A percentile compares a stretch with the other conserved stretches of the same genome.
Conservation (phyloP, 179 eudicot genomes). For the Nepenthes alata region DNA sequence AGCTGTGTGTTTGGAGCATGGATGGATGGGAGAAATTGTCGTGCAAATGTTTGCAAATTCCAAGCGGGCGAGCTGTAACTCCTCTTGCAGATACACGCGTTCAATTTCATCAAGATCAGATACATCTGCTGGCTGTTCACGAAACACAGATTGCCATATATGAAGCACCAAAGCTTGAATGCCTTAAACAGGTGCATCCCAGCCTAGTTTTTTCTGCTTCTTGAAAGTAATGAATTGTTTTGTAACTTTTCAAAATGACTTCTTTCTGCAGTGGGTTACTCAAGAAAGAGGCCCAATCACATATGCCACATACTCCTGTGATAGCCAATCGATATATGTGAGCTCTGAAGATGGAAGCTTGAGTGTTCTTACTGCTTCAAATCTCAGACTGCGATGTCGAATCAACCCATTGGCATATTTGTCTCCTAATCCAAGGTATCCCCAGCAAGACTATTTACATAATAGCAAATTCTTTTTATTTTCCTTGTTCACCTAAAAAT, state of each 20-base stretch:
- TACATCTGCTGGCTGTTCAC: slow-evolving; percentile 61
- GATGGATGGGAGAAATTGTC: slow-evolving; percentile 79
- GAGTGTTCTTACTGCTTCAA: slow-evolving; percentile 58
- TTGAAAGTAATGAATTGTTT: no score
- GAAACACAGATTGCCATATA: slow-evolving; percentile 83
- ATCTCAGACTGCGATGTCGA: slow-evolving; percentile 61
- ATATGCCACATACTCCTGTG: slow-evolving; percentile 78
- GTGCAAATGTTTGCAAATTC: slow-evolving; percentile 48
- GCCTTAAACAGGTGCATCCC: slow-evolving; percentile 58
- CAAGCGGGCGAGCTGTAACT: slow-evolving; percentile 42
- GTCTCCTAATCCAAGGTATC: slow-evolving; percentile 59
- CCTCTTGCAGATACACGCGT: slow-evolving; percentile 67
- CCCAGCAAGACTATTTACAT: neutral
- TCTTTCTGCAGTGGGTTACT: slow-evolving; percentile 53
- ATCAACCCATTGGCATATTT: slow-evolving; percentile 56
- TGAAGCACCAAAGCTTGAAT: slow-evolving; percentile 70
- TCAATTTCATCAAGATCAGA: slow-evolving; percentile 85
- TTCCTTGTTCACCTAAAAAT: neutral
- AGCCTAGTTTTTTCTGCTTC: no score
- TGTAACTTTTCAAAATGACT: neutral
- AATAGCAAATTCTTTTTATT: neutral
- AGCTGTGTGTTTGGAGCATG: slow-evolving; percentile 91
- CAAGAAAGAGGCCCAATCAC: slow-evolving; percentile 76
- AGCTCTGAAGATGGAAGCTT: slow-evolving; percentile 72
- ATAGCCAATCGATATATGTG: slow-evolving; percentile 68